Evolutionary conservation across 2,329 filamentous ascomycete genomes (phyloP).

Genomic region (Lachnellula subtilissima): DNA sequence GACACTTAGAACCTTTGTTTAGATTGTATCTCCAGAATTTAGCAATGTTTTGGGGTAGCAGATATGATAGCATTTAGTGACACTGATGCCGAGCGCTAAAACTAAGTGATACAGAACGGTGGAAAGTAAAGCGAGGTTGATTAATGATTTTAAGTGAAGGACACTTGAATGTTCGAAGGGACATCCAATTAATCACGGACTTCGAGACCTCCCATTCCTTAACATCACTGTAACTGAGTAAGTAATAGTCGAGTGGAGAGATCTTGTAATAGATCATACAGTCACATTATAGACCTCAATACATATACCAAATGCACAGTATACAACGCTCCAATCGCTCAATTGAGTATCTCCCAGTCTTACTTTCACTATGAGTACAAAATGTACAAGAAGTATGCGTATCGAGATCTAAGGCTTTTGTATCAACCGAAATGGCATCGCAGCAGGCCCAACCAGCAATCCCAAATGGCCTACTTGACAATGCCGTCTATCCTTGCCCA

Average conservation of each 20-base stretch:
- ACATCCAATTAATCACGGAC: too few species aligned
- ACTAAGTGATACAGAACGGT: background rate
- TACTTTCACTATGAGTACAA: conserved; percentile 32
- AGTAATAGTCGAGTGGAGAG: too few species aligned
- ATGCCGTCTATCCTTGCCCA: conserved; percentile 24
- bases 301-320: background rate
- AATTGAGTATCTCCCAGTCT: conserved; percentile 8
- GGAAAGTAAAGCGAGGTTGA: background rate
- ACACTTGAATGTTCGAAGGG: too few species aligned
- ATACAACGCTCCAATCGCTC: background rate
- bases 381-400: conserved; percentile 33
- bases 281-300: background rate
- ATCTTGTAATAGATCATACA: too few species aligned
- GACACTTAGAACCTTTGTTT: too few species aligned
- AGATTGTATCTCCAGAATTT: too few species aligned
- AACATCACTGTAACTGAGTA: too few species aligned
- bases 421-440: conserved; percentile 25
- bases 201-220: too few species aligned
- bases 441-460: conserved; percentile 15
- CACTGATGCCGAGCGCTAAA: background rate
- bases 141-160: background rate
- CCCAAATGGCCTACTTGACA: conserved; percentile 10
- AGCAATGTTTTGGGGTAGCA: too few species aligned
- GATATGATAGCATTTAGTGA: background rate
- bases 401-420: conserved; percentile 32